Evolutionary conservation across 495 filamentous ascomycete genomes (phyloP).

Genomic region (Xanthoparmelia taractica): DNA sequence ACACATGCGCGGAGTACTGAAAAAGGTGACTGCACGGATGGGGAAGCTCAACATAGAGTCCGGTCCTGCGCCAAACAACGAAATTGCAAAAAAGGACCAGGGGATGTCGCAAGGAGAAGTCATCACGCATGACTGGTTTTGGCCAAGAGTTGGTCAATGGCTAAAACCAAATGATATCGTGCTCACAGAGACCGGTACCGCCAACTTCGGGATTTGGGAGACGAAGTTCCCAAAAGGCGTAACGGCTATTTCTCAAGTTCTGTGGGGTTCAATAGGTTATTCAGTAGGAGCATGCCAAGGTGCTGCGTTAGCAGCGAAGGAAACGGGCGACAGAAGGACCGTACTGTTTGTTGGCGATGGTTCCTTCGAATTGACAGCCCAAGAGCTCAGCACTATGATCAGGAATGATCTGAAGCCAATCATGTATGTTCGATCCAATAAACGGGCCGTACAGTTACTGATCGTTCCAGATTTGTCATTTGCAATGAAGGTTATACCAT

Average conservation of each 20-base stretch:
- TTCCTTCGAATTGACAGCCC: constrained; percentile 73
- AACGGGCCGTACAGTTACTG: constrained; percentile 10
- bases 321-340: constrained; percentile 53
- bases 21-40: constrained; percentile 57
- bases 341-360: constrained; percentile 87
- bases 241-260: constrained; percentile 70
- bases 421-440: constrained; percentile 45
- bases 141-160: constrained; percentile 74
- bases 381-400: constrained; percentile 84
- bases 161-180: constrained; percentile 68
- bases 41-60: constrained; percentile 47
- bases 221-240: constrained; percentile 71
- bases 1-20: constrained; percentile 79
- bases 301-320: constrained; percentile 62
- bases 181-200: constrained; percentile 82
- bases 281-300: constrained; percentile 73
- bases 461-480: constrained; percentile 46
- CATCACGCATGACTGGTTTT: constrained; percentile 82
- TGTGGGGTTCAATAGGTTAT: constrained; percentile 87
- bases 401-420: constrained; percentile 69
- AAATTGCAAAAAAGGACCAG: constrained; percentile 47
- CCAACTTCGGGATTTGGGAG: constrained; percentile 87
- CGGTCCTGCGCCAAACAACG: constrained; percentile 44
- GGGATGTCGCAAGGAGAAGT: constrained; percentile 37
- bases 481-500: constrained; percentile 54